Conservation (phyloP, 768 basidiomycete genomes). For the Epithele typhae region DNA sequence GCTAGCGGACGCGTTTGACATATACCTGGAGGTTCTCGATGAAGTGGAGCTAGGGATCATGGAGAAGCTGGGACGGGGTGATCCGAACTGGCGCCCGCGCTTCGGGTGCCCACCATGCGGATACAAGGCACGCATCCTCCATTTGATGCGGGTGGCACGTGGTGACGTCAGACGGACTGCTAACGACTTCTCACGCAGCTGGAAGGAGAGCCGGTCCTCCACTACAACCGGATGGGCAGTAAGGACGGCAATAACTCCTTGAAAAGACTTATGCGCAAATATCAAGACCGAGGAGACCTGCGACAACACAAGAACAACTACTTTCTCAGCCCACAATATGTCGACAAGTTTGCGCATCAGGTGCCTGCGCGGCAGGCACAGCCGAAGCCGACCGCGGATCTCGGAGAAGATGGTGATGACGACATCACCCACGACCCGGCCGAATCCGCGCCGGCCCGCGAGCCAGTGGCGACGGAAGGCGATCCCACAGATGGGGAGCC, state of each 20-base stretch:
- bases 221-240: slow-evolving; percentile 1
- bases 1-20: slow-evolving; percentile 31
- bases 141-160: neutral
- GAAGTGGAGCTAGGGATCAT: slow-evolving; percentile 20
- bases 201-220: slow-evolving; percentile 25
- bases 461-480: neutral
- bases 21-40: slow-evolving; percentile 28
- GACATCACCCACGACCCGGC: too few species aligned
- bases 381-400: too few species aligned
- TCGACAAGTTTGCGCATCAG: slow-evolving; percentile 29
- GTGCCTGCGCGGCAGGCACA: slow-evolving; percentile 13
- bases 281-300: slow-evolving; percentile 16
- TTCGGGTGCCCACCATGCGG: slow-evolving; percentile 35
- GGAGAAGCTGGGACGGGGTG: slow-evolving; percentile 22
- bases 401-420: too few species aligned
- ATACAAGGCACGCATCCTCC: slow-evolving; percentile 34
- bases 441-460: neutral
- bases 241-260: slow-evolving; percentile 31
- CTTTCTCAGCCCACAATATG: slow-evolving; percentile 20
- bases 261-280: slow-evolving; percentile 21
- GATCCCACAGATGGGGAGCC: slow-evolving; percentile 14
- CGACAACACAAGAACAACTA: slow-evolving; percentile 23
- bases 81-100: slow-evolving; percentile 28
- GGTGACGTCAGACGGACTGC: too few species aligned
- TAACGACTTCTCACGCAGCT: slow-evolving; percentile 13